Conservation (phyloP, 495 filamentous ascomycete genomes). For the Paragyromitra xinjiangensis region DNA sequence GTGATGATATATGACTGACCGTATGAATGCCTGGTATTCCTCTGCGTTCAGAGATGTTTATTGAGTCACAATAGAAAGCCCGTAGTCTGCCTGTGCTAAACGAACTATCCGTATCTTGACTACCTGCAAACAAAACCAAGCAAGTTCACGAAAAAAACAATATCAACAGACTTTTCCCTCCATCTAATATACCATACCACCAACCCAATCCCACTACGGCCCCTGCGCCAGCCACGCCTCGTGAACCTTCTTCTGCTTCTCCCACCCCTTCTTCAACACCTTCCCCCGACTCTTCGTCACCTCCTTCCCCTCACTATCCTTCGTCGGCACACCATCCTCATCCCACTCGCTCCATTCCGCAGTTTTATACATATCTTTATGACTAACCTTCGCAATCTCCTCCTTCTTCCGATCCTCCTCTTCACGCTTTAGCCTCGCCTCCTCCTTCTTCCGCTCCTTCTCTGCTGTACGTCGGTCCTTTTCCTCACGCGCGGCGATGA, state of each 20-base stretch:
- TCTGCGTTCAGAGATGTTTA: no score
- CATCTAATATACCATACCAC: not conserved
- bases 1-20: not conserved
- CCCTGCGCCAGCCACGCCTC: slow-evolving; percentile 61
- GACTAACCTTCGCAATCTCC: slow-evolving; percentile 61
- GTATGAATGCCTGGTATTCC: not conserved
- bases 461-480: slow-evolving; percentile 68
- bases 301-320: slow-evolving; percentile 77
- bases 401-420: slow-evolving; percentile 64
- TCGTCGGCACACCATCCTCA: slow-evolving; percentile 81
- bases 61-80: no score
- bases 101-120: no score
- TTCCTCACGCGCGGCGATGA: slow-evolving; percentile 76
- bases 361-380: slow-evolving; percentile 70
- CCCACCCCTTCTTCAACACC: slow-evolving; percentile 91
- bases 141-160: no score
- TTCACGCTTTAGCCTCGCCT: slow-evolving; percentile 67
- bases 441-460: slow-evolving; percentile 68
- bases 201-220: not conserved
- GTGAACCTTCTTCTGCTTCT: slow-evolving; percentile 87
- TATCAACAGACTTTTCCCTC: no score
- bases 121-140: no score
- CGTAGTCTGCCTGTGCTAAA: no score
- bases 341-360: slow-evolving; percentile 85
- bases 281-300: slow-evolving; percentile 81